phyloP scores from a whole-genome alignment of 768 basidiomycete genomes.

The Termitomyces sp. region DNA sequence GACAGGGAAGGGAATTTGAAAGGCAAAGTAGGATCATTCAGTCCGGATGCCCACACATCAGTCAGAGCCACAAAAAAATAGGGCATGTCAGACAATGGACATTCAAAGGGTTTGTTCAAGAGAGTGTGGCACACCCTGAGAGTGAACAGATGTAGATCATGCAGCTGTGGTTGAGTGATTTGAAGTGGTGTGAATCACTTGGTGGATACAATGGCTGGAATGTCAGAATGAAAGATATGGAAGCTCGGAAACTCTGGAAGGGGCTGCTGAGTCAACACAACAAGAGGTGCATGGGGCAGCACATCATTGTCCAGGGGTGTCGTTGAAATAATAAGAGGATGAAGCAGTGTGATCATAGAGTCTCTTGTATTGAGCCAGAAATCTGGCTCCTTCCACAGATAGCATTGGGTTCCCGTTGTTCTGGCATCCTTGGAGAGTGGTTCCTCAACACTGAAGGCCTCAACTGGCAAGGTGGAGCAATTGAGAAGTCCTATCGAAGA shows the following conservation, averaged over 20 bases:
- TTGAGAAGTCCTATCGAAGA: conserved; percentile 47
- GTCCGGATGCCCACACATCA: conserved; percentile 27
- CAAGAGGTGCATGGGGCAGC: conserved; percentile 48
- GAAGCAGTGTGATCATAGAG: conserved; percentile 31
- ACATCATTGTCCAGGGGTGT: conserved; percentile 23
- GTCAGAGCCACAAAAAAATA: conserved; percentile 67
- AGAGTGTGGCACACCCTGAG: conserved; percentile 55
- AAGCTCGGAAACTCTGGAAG: conserved; percentile 54
- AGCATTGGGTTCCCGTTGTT: conserved; percentile 41
- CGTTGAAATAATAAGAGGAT: conserved; percentile 50
- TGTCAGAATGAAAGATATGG: conserved; percentile 53
- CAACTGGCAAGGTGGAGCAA: conserved; percentile 19
- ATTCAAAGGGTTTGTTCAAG: conserved; percentile 64
- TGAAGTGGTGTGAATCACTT: conserved; percentile 43
- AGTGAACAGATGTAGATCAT: conserved; percentile 56
- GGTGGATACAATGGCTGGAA: conserved; percentile 36
- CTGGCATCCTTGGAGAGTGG: conserved; percentile 16
- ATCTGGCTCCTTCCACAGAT: conserved; percentile 52
- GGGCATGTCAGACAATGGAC: conserved; percentile 44
- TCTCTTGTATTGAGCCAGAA: conserved; percentile 55
- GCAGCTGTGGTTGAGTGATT: conserved; percentile 39
- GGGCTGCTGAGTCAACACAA: conserved; percentile 62
- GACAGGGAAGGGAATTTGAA: conserved; percentile 31
- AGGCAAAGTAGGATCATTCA: conserved; percentile 7
- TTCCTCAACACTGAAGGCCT: conserved; percentile 11